Conservation (phyloP, 495 filamentous ascomycete genomes). For the Choiromyces venosus region DNA sequence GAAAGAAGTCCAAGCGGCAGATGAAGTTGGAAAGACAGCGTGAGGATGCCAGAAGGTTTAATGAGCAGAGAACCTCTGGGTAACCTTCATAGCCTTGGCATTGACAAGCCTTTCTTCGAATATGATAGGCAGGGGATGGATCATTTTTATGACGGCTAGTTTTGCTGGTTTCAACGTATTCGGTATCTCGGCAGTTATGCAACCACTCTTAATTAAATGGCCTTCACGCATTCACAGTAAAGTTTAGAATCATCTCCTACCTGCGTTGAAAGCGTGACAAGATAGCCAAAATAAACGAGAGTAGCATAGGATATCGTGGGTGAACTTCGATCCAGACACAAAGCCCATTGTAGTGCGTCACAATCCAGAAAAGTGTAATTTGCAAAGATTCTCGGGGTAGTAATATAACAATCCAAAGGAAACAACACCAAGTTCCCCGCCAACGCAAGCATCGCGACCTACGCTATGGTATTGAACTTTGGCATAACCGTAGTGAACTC, state of each 20-base stretch:
- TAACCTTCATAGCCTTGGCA: background rate
- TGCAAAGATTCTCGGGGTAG: no score
- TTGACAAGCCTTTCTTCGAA: background rate
- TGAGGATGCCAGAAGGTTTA: background rate
- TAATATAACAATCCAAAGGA: no score
- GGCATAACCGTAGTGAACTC: no score
- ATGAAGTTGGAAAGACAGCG: slow-evolving; percentile 41
- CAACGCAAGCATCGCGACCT: no score
- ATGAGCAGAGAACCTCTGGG: background rate
- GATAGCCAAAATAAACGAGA: no score
- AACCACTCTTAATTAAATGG: background rate
- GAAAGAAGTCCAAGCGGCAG: slow-evolving; percentile 16
- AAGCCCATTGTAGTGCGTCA: background rate
- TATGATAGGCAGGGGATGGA: no score
- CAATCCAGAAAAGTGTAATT: no score
- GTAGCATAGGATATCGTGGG: no score
- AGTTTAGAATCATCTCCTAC: background rate
- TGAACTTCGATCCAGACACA: background rate
- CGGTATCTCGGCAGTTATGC: background rate
- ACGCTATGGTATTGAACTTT: no score
- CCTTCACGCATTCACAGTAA: background rate
- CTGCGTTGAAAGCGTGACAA: background rate
- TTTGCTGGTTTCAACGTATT: background rate
- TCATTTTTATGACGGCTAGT: no score
- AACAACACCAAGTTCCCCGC: no score